Conservation (phyloP, 352 stramenopile species). For the Phytopythium chamaehyphon region DNA sequence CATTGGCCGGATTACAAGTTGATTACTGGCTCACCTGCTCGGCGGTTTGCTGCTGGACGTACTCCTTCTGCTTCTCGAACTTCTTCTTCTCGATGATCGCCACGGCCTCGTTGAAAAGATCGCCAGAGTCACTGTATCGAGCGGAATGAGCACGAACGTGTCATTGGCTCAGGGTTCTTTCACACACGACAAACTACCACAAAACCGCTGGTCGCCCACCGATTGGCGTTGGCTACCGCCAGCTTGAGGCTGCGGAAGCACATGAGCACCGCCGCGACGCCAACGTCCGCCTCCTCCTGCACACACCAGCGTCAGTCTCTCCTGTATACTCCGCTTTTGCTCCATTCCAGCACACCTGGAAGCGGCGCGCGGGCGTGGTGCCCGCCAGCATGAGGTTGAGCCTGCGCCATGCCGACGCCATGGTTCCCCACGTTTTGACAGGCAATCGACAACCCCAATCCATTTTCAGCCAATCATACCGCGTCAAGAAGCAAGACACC, state of each 20-base stretch:
- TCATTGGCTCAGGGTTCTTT: too few relatives aligned
- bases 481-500: too few relatives aligned
- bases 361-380: constrained; percentile 74
- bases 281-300: constrained; percentile 80
- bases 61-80: constrained; percentile 78
- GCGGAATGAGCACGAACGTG: not conserved
- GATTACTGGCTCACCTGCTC: too few relatives aligned
- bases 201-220: constrained; percentile 19
- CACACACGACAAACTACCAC: not conserved
- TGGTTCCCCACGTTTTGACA: constrained; percentile 7
- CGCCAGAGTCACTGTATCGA: constrained; percentile 49
- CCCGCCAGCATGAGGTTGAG: constrained; percentile 76
- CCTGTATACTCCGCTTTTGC: not conserved
- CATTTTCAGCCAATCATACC: too few relatives aligned
- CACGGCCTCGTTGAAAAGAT: constrained; percentile 77
- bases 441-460: not conserved
- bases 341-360: constrained; percentile 40
- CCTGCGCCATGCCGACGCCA: constrained; percentile 67
- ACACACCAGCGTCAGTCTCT: constrained; percentile 4
- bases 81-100: constrained; percentile 66
- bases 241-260: constrained; percentile 69
- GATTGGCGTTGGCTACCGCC: constrained; percentile 37
- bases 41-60: constrained; percentile 56
- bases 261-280: constrained; percentile 71
- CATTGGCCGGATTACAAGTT: not conserved